phyloP scores from a whole-genome alignment of 768 basidiomycete genomes.

The Hysterangium stoloniferum region DNA sequence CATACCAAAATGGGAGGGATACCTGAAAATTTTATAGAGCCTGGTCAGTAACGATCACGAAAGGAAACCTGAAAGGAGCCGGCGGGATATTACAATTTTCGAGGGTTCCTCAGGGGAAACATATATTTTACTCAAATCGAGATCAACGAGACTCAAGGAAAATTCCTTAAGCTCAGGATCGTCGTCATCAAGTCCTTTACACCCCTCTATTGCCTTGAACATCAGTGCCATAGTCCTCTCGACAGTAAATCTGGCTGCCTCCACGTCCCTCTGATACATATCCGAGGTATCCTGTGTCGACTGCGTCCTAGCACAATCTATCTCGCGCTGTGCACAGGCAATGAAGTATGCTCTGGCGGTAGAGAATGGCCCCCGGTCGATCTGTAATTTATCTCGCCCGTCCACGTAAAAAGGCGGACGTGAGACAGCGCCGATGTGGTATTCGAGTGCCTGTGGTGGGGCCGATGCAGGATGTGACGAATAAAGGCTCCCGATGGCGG shows the following conservation, averaged over 20 bases:
- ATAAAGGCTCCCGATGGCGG: conserved; percentile 23
- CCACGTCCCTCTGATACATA: conserved; percentile 24
- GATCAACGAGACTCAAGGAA: conserved; percentile 24
- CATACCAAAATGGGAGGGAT: conserved; percentile 24
- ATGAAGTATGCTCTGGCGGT: conserved; percentile 25
- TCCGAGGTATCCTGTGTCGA: conserved; percentile 25
- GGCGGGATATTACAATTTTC: conserved; percentile 18
- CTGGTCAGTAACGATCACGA: neutral
- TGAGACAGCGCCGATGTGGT: conserved; percentile 16
- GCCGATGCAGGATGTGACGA: neutral
- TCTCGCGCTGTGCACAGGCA: conserved; percentile 29
- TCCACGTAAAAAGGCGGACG: conserved; percentile 24
- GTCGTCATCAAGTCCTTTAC: conserved; percentile 25
- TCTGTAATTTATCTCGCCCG: conserved; percentile 21
- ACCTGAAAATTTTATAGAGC: conserved; percentile 14
- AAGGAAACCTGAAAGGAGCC: neutral
- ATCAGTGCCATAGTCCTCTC: conserved; percentile 26
- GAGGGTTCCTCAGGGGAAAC: conserved; percentile 23
- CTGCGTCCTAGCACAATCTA: conserved; percentile 24
- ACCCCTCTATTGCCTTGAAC: conserved; percentile 21
- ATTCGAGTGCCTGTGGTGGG: neutral
- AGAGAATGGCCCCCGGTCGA: conserved; percentile 27
- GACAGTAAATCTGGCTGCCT: conserved; percentile 22
- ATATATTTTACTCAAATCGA: conserved; percentile 24
- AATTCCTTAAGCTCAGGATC: conserved; percentile 25